Evolutionary conservation across 495 filamentous ascomycete genomes (phyloP).

Genomic region (Penicillium goetzii): DNA sequence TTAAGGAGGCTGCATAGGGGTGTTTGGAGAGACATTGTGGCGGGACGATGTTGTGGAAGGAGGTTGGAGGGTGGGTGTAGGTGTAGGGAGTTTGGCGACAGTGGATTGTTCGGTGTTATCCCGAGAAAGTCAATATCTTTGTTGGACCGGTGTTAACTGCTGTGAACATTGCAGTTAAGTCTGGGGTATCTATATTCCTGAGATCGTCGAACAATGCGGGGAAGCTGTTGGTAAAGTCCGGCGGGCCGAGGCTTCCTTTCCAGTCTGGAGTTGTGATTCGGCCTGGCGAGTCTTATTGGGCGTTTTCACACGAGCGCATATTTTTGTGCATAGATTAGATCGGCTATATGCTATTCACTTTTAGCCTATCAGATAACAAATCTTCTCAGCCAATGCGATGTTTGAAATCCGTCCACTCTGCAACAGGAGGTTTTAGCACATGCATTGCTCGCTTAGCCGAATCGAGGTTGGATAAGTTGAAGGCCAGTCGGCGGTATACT

Average conservation of each 20-base stretch:
- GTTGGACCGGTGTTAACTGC: background rate
- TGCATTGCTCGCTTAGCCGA: constrained; percentile 1
- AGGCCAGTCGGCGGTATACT: background rate
- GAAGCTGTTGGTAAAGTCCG: constrained; percentile 23
- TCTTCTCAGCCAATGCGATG: background rate
- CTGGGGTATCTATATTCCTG: background rate
- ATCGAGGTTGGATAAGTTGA: background rate
- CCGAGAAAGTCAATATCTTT: background rate
- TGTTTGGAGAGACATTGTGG: constrained; percentile 64
- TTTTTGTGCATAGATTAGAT: constrained; percentile 8
- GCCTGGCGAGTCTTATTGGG: background rate
- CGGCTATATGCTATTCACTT: constrained; percentile 10
- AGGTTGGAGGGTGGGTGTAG: background rate
- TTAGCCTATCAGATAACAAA: constrained; percentile 4
- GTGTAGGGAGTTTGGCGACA: background rate
- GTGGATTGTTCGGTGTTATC: background rate
- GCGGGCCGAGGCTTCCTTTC: constrained; percentile 33
- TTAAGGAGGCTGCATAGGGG: constrained; percentile 73
- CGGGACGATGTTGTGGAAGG: background rate
- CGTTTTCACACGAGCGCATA: background rate
- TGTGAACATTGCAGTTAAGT: background rate
- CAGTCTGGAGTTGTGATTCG: constrained; percentile 4
- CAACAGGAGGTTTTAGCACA: background rate
- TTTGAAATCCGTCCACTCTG: background rate
- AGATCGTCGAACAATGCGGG: constrained; percentile 30